phyloP scores from a whole-genome alignment of 129 eudicot species.

The Erigeron canadensis region DNA sequence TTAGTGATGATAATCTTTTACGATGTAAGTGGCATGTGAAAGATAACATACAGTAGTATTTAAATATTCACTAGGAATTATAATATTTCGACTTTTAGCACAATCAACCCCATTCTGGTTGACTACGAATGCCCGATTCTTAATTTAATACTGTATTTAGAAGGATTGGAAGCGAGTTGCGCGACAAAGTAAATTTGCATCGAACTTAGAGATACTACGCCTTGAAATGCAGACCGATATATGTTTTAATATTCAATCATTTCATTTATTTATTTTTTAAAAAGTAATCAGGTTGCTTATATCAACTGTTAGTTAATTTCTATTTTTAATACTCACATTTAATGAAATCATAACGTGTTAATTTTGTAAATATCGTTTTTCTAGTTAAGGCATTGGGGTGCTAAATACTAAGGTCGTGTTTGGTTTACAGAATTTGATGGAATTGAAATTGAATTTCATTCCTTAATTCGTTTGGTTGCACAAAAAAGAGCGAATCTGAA shows the following conservation, averaged over 20 bases:
- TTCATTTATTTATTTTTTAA: not conserved
- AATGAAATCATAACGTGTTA: too few species aligned
- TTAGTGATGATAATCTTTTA: too few species aligned
- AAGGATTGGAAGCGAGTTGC: conserved; percentile 13
- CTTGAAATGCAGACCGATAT: conserved; percentile 12
- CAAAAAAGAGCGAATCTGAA: too few species aligned
- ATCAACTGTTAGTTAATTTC: too few species aligned
- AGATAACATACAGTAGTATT: not conserved
- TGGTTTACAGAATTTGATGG: too few species aligned
- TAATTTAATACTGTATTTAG: conserved; percentile 3
- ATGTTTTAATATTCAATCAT: not conserved
- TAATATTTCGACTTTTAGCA: conserved; percentile 20
- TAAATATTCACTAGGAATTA: not conserved
- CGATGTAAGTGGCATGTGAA: conserved; percentile 17
- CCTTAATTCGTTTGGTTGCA: too few species aligned
- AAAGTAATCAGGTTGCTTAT: not conserved
- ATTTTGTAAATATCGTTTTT: too few species aligned
- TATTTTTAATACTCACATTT: too few species aligned
- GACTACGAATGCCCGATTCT: not conserved
- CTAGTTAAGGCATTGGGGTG: too few species aligned
- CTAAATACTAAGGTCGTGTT: too few species aligned
- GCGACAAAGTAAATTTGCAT: conserved; percentile 24
- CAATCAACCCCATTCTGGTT: conserved; percentile 9
- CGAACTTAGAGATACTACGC: conserved; percentile 21
- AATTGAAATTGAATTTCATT: too few species aligned